phyloP scores from a whole-genome alignment of 1,284 basidiomycete species.

The Pterula multifida region DNA sequence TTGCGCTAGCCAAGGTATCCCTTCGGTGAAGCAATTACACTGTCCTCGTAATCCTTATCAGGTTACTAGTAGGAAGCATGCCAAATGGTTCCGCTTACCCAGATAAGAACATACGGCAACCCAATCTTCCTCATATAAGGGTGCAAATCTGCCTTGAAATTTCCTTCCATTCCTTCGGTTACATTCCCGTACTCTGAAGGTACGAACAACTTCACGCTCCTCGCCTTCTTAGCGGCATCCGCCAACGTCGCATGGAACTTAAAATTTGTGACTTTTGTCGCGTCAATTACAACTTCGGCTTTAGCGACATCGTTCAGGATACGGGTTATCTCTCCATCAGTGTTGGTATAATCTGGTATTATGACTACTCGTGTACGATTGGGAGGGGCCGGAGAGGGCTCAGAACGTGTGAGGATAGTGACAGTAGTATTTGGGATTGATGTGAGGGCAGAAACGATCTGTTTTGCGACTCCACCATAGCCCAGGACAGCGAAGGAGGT shows the following conservation, averaged over 20 bases:
- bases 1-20: neutral
- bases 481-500: conserved; percentile 1
- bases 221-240: neutral
- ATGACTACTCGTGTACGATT: neutral
- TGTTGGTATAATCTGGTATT: neutral
- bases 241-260: neutral
- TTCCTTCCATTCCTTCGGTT: neutral
- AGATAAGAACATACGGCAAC: neutral
- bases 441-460: neutral
- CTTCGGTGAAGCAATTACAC: neutral
- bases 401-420: neutral
- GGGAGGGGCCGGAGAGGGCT: neutral
- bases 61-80: neutral
- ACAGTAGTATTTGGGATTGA: neutral
- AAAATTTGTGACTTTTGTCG: neutral
- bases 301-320: neutral
- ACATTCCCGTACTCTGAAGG: neutral
- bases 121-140: neutral
- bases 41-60: neutral
- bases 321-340: neutral
- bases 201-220: conserved; percentile 1
- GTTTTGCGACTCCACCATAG: neutral
- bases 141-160: neutral
- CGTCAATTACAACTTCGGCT: neutral
- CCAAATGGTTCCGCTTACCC: too few relatives aligned